A percentile compares a stretch with the other conserved stretches of the same genome.
Evolutionary conservation across 352 stramenopile species (phyloP).

Genomic region (Phytophthora cryptogea): DNA sequence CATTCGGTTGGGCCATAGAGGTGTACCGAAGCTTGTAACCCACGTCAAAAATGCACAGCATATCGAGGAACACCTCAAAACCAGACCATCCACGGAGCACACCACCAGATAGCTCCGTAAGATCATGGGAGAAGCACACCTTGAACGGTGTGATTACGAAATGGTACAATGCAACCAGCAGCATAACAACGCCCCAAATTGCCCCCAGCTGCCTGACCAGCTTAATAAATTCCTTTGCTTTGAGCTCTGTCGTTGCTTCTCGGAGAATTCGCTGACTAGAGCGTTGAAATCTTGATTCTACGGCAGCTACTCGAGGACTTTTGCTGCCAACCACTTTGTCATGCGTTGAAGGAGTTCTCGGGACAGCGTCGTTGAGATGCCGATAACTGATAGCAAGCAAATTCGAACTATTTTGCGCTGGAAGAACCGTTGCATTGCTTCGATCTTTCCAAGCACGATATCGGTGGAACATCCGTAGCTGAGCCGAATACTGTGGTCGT

Average conservation of each 20-base stretch:
- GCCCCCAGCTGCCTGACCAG: constrained; percentile 44
- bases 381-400: background rate
- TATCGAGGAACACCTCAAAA: constrained; percentile 61
- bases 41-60: constrained; percentile 54
- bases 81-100: constrained; percentile 44
- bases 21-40: constrained; percentile 37
- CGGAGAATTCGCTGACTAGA: constrained; percentile 16
- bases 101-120: constrained; percentile 24
- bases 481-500: constrained; percentile 44
- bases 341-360: constrained; percentile 6
- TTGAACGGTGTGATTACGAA: constrained; percentile 55
- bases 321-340: background rate
- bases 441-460: constrained; percentile 42
- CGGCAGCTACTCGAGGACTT: background rate
- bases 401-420: constrained; percentile 3
- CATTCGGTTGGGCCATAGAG: constrained; percentile 12
- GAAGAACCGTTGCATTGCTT: constrained; percentile 1
- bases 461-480: constrained; percentile 50
- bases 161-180: constrained; percentile 53
- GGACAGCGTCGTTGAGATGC: constrained; percentile 9
- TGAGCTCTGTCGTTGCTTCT: constrained; percentile 19
- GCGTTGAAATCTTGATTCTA: constrained; percentile 9
- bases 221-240: constrained; percentile 42
- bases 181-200: constrained; percentile 54
- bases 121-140: constrained; percentile 55